A percentile compares a stretch with the other conserved stretches of the same genome.
Conservation (phyloP, 768 basidiomycete genomes). For the Paxillus rubicundulus region DNA sequence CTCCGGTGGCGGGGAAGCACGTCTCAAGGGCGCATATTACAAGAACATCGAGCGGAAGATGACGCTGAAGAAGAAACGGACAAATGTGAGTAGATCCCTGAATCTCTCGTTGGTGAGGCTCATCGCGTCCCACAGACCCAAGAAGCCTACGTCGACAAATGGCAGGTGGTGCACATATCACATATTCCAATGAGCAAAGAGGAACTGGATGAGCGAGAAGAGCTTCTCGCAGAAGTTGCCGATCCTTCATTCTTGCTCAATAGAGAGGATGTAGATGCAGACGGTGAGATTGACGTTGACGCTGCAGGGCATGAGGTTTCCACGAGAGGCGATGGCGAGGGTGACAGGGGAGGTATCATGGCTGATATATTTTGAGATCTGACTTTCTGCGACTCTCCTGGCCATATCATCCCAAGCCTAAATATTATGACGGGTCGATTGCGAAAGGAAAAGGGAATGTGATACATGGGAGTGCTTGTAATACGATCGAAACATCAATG, state of each 20-base stretch:
- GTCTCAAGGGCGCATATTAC: constrained; percentile 75
- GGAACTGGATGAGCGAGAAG: constrained; percentile 76
- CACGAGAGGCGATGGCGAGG: constrained; percentile 44
- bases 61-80: constrained; percentile 80
- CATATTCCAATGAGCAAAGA: constrained; percentile 71
- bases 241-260: constrained; percentile 60
- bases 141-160: constrained; percentile 76
- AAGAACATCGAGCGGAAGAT: constrained; percentile 89
- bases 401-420: background rate
- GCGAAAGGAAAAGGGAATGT: background rate
- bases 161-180: constrained; percentile 74
- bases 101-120: constrained; percentile 1
- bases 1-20: constrained; percentile 37
- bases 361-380: constrained; percentile 33
- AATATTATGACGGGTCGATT: background rate
- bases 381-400: constrained; percentile 2
- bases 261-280: constrained; percentile 53
- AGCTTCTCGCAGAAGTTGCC: constrained; percentile 70
- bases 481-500: no score
- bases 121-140: constrained; percentile 43
- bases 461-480: background rate
- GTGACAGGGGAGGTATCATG: constrained; percentile 30
- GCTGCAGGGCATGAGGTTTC: constrained; percentile 60
- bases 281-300: constrained; percentile 53
- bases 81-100: constrained; percentile 52